Percentiles rank a stretch among this genome's conserved stretches.
Conservation (phyloP, 176 grass and related monocot genomes). For the Saccharum spontaneum region DNA sequence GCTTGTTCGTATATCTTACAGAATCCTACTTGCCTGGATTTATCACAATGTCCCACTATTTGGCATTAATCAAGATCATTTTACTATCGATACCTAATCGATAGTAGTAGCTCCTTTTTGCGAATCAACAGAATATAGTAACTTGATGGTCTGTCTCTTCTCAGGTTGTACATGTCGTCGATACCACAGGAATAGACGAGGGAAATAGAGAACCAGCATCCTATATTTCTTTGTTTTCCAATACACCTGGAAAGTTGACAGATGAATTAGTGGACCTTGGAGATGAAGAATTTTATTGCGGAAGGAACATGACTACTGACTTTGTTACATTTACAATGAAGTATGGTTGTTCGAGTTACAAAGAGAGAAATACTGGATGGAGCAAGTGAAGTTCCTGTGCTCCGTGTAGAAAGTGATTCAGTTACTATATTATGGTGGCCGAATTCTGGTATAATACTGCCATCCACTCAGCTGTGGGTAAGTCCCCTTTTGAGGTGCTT, state of each 20-base stretch:
- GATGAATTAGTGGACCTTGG: conserved; percentile 63
- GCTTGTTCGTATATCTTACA: neutral
- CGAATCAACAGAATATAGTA: neutral
- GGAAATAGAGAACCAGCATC: conserved; percentile 61
- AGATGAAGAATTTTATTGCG: conserved; percentile 80
- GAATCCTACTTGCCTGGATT: neutral
- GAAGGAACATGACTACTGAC: conserved; percentile 61
- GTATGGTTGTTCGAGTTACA: conserved; percentile 82
- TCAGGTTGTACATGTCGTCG: conserved; percentile 96
- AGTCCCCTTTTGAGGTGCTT: too few relatives aligned
- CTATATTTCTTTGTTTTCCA: conserved; percentile 88
- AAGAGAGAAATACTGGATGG: conserved; percentile 64
- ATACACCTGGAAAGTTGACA: conserved; percentile 75
- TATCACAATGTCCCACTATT: neutral
- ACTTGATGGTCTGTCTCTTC: conserved; percentile 27
- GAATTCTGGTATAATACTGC: too few relatives aligned
- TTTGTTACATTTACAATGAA: conserved; percentile 88
- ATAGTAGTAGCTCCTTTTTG: neutral
- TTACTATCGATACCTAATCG: conserved; percentile 6
- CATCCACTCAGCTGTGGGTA: too few relatives aligned
- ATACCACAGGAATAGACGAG: conserved; percentile 54
- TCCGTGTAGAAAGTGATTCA: conserved; percentile 83
- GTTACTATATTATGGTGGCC: neutral
- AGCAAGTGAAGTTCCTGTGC: conserved; percentile 58
- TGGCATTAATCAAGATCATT: neutral